phyloP scores from a whole-genome alignment of 192 early-diverging fungal species.

The Oehlia diaphana region DNA sequence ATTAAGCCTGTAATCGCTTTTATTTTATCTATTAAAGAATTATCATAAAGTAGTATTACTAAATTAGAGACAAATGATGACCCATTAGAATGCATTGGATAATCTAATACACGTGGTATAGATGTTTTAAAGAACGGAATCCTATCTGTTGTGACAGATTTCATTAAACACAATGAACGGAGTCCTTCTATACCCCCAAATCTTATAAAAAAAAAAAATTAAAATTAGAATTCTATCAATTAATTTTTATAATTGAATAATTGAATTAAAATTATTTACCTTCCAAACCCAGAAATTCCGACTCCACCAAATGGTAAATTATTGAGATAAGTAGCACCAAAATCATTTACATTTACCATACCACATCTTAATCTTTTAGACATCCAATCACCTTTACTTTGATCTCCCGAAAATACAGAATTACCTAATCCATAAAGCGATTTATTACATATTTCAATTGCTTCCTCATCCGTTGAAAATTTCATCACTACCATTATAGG shows the following conservation, averaged over 20 bases:
- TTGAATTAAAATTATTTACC: slow-evolving; percentile 31
- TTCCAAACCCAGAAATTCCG: slow-evolving; percentile 74
- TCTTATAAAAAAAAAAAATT: neutral
- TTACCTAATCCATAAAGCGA: slow-evolving; percentile 78
- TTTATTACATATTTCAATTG: slow-evolving; percentile 65
- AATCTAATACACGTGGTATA: slow-evolving; percentile 75
- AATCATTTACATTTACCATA: slow-evolving; percentile 88
- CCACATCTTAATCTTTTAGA: slow-evolving; percentile 66
- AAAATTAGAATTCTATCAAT: neutral
- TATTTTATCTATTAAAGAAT: neutral
- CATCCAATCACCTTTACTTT: slow-evolving; percentile 57
- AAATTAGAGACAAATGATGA: slow-evolving; percentile 42
- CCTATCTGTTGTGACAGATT: slow-evolving; percentile 72
- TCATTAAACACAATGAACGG: slow-evolving; percentile 67
- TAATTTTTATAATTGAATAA: too few species aligned
- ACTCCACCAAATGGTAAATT: slow-evolving; percentile 86
- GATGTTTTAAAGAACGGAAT: slow-evolving; percentile 70
- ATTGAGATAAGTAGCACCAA: slow-evolving; percentile 82
- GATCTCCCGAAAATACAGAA: slow-evolving; percentile 75
- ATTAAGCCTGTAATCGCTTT: neutral
- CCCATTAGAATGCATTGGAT: slow-evolving; percentile 56
- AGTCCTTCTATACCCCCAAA: slow-evolving; percentile 75
- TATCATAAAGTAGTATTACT: slow-evolving; percentile 37
- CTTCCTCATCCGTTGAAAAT: slow-evolving; percentile 66
- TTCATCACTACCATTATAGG: slow-evolving; percentile 81